These are phyloP conservation scores for Sarocladium kiliense DNA, from an alignment of 2,329 filamentous ascomycete genomes.

Conservation along the genomic window DNA sequence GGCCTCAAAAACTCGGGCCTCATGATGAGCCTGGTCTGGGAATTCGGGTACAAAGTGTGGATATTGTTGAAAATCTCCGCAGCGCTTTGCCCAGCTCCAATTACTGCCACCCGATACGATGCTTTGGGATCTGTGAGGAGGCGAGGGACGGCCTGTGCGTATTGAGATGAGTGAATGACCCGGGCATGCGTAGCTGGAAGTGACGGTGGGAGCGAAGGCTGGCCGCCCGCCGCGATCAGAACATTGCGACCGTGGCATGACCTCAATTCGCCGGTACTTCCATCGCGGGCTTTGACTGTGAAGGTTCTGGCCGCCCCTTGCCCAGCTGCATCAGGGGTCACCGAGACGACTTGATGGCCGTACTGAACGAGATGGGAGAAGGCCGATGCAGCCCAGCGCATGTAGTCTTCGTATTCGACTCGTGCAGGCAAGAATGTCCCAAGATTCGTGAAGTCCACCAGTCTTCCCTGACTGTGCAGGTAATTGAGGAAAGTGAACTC, in stretches of 20 bases:
- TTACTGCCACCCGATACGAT: slow-evolving; percentile 71
- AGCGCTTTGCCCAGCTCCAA: slow-evolving; percentile 87
- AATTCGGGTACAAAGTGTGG: slow-evolving; percentile 75
- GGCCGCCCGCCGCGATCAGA: slow-evolving; percentile 52
- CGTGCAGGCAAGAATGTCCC: slow-evolving; percentile 82
- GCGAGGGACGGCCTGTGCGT: slow-evolving; percentile 58
- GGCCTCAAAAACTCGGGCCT: slow-evolving; percentile 78
- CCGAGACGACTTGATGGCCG: slow-evolving; percentile 67
- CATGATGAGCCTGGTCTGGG: slow-evolving; percentile 73
- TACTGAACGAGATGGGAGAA: slow-evolving; percentile 74
- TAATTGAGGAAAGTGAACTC: slow-evolving; percentile 97
- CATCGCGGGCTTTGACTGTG: slow-evolving; percentile 59
- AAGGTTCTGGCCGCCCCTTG: slow-evolving; percentile 56
- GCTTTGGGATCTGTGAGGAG: slow-evolving; percentile 51
- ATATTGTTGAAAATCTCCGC: slow-evolving; percentile 95
- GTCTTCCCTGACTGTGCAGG: slow-evolving; percentile 71
- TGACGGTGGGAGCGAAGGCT: slow-evolving; percentile 63
- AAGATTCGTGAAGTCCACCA: slow-evolving; percentile 88
- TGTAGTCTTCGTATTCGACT: slow-evolving; percentile 90
- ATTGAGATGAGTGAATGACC: slow-evolving; percentile 86
- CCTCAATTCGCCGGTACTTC: slow-evolving; percentile 47
- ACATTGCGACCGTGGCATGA: slow-evolving; percentile 60
- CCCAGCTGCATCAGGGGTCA: slow-evolving; percentile 53
- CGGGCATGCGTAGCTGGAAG: slow-evolving; percentile 66
- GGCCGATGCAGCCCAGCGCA: slow-evolving; percentile 82